These are phyloP conservation scores for Lagenaria siceraria DNA, from an alignment of 306 rosid species.

Conservation along the genomic window DNA sequence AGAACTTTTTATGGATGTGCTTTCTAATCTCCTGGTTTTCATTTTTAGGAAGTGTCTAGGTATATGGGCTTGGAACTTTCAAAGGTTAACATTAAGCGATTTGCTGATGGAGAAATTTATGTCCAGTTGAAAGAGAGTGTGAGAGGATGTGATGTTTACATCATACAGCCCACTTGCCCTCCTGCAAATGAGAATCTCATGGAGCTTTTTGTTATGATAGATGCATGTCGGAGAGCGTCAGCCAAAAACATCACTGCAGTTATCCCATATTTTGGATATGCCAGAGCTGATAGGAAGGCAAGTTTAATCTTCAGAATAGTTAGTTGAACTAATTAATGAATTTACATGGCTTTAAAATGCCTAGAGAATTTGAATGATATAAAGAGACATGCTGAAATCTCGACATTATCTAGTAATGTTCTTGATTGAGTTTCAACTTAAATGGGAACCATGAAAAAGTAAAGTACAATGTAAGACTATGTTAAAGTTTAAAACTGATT, in stretches of 20 bases:
- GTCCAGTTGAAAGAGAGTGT: constrained; percentile 96
- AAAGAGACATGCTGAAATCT: background rate
- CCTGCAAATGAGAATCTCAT: constrained; percentile 95
- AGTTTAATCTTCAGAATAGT: constrained; percentile 9
- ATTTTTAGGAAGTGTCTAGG: constrained; percentile 67
- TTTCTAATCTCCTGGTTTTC: constrained; percentile 3
- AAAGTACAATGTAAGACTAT: background rate
- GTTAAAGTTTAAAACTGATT: background rate
- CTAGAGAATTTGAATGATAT: background rate
- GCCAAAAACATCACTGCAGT: constrained; percentile 89
- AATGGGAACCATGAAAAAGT: background rate
- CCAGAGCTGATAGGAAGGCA: constrained; percentile 97
- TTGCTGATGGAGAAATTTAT: constrained; percentile 95
- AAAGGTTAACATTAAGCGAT: constrained; percentile 62
- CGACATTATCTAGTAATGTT: background rate
- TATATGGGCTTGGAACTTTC: constrained; percentile 90
- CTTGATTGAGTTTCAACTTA: background rate
- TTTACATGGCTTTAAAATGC: background rate
- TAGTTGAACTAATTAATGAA: background rate
- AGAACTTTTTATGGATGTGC: background rate
- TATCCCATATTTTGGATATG: constrained; percentile 95
- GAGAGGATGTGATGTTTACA: constrained; percentile 81
- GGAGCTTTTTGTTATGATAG: constrained; percentile 84
- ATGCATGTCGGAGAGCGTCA: constrained; percentile 94
- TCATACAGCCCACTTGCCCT: constrained; percentile 84